Conservation (phyloP, 2,329 filamentous ascomycete genomes). For the Sporothrix mexicana region DNA sequence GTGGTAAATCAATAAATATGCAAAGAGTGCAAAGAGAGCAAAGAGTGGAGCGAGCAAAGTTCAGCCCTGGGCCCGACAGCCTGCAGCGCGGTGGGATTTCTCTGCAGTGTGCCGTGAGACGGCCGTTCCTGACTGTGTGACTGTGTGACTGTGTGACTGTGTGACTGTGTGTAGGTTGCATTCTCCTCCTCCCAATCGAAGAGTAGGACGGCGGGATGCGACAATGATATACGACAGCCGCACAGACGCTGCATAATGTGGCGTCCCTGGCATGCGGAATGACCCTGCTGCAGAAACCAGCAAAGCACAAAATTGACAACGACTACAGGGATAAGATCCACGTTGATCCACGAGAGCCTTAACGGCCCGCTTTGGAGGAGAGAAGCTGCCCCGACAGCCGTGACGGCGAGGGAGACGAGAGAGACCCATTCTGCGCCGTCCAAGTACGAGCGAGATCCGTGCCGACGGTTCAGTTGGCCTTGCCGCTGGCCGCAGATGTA, state of each 20-base stretch:
- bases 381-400: background rate
- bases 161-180: no score
- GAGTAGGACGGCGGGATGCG: background rate
- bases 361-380: background rate
- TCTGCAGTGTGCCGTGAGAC: slow-evolving; percentile 1
- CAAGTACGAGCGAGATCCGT: no score
- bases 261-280: background rate
- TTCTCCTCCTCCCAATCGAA: background rate
- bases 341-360: no score
- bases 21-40: background rate
- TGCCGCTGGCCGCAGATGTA: no score
- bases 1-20: background rate
- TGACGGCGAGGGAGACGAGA: no score
- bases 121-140: background rate
- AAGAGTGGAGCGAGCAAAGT: background rate
- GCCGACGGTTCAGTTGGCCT: no score
- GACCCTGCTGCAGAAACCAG: background rate
- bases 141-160: no score
- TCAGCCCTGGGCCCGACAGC: slow-evolving; percentile 4
- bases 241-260: background rate
- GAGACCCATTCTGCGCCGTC: no score
- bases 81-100: slow-evolving; percentile 7
- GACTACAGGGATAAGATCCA: no score
- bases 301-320: background rate
- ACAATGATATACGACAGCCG: background rate